Evolutionary conservation across 164 flowering plant species (phyloP).

Genomic region (Berberis thunbergii): DNA sequence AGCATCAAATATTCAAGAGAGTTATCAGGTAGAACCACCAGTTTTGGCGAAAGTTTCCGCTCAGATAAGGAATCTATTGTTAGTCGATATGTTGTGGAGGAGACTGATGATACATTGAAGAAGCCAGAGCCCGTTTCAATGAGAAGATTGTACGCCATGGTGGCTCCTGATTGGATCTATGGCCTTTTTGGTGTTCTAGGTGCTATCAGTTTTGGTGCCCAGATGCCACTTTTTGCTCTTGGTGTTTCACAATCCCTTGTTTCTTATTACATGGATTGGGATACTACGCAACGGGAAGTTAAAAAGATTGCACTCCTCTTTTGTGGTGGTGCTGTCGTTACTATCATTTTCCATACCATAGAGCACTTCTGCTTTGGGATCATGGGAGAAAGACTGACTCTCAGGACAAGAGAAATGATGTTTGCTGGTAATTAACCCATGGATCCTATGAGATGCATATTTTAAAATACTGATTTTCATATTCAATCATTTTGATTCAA

Average conservation of each 20-base stretch:
- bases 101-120: conserved; percentile 12
- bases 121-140: conserved; percentile 37
- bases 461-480: too few species aligned
- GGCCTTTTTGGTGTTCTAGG: conserved; percentile 57
- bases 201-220: conserved; percentile 73
- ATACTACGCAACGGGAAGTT: conserved; percentile 55
- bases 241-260: conserved; percentile 91
- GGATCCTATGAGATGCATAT: too few species aligned
- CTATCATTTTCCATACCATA: conserved; percentile 52
- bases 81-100: conserved; percentile 38
- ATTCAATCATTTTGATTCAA: too few species aligned
- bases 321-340: conserved; percentile 55
- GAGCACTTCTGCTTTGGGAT: conserved; percentile 75
- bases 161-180: conserved; percentile 70
- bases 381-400: conserved; percentile 91
- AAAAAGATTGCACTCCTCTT: conserved; percentile 70
- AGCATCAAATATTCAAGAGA: conserved; percentile 62
- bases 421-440: conserved; percentile 89
- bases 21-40: conserved; percentile 46
- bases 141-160: conserved; percentile 70
- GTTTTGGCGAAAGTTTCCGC: conserved; percentile 69
- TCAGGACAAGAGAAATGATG: conserved; percentile 80
- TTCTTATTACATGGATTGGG: conserved; percentile 89
- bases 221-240: conserved; percentile 93
- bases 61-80: conserved; percentile 66